Base-by-base conservation (phyloP, 148 eudicot genomes). In the Limonium bicolor region DNA sequence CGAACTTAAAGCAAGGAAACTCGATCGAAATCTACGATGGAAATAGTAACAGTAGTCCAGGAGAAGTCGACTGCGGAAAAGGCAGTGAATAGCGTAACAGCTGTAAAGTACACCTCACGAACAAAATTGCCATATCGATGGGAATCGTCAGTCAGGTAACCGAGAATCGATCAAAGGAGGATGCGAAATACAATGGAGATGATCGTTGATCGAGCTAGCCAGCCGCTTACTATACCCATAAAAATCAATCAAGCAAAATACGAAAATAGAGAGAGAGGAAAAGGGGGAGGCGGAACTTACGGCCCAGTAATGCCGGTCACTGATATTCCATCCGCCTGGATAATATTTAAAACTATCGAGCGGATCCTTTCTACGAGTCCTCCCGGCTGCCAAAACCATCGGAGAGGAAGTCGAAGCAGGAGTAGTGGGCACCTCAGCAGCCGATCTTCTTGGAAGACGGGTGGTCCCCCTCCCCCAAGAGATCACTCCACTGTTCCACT, bases 351-450 rank as follows among this genome's bases (percentile, higher is more conserved):
- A 70, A 2, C 56, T 62, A 57, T 63, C 26, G 10, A 58, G 34
- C n/a, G 81, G 81, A 24, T 70, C 73, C 11, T 61, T 74, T 29
- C 81, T 50, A 16, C 55, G 73, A 0, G 81, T 74, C 27, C 73
- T 70, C 41, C 62, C 60, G 4, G 74, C 71, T 33, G 95, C 95
- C 68, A 84, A 60, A 8, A 64, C 48, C 31, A 80, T 41, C 25
- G 46, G 17, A 31, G 38, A 22, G 2, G 80, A 59, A 35, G 81
- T 60, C 46, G 61, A 64, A 34, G 4, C 13, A 14, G 36, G 20
- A 38, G 48, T 17, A 15, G n/a, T 24, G 24, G 47, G 53, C 22
- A 26, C 65, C 33, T 63, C 78, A 21, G 39, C 63, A 37, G 65
- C 62, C 7, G 56, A 47, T 32, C 79, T 58, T 45, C 50, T 42